phyloP scores from a whole-genome alignment of 257 asterid species.

The Capsicum rhomboideum region DNA sequence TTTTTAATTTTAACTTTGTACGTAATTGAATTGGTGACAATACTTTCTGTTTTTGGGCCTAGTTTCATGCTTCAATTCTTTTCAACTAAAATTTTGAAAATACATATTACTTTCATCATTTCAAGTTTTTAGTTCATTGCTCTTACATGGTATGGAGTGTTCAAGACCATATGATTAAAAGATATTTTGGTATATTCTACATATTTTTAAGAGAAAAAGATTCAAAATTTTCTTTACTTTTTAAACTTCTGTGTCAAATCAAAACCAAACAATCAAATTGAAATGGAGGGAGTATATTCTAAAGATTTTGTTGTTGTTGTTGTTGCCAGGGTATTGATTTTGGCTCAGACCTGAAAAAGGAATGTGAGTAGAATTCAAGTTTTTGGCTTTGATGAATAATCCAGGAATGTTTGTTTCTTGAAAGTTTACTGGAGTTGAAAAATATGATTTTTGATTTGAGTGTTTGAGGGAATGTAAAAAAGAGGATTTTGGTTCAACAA shows the following conservation, averaged over 20 bases:
- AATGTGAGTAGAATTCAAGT: neutral
- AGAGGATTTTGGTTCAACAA: slow-evolving; percentile 8
- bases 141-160: too few species aligned
- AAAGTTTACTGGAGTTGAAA: neutral
- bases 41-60: neutral
- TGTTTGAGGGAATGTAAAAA: slow-evolving; percentile 25
- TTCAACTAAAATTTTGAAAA: neutral
- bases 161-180: too few species aligned
- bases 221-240: too few species aligned
- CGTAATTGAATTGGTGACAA: too few species aligned
- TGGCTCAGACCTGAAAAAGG: neutral
- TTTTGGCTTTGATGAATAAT: neutral
- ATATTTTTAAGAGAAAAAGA: too few species aligned
- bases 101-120: neutral
- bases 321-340: neutral
- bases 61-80: neutral
- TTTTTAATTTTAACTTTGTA: too few species aligned
- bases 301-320: neutral
- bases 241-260: too few species aligned
- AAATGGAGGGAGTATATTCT: too few species aligned
- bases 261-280: too few species aligned
- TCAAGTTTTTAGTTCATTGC: neutral
- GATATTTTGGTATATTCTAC: too few species aligned
- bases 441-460: slow-evolving; percentile 25
- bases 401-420: neutral